Base-by-base conservation (phyloP, 2,329 filamentous ascomycete species). In the Podosphaera fusca region DNA sequence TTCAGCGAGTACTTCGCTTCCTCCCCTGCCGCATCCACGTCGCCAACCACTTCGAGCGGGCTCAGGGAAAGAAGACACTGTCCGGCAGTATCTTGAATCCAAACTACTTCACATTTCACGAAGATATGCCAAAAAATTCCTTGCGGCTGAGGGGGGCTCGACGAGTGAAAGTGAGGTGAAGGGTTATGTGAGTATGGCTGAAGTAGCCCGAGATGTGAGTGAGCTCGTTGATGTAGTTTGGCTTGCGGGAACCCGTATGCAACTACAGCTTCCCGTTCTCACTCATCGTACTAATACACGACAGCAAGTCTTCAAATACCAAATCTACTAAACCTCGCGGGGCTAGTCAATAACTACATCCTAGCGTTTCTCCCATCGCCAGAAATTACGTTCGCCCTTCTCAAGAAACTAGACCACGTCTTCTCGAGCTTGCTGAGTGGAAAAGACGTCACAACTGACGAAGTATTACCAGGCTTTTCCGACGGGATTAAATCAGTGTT, bases 171-270 rank as follows among this genome's bases (percentile, higher is more conserved):
- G 61, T 14, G 60, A 74, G 72, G 55, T 82, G 89, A 60, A 76
- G 72, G 61, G 87, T 90, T 66, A 71, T 94, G 1, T 83, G 87
- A 61, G 74, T 50, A 64, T 66, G 61, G 59, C 51, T 47, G 62
- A 67, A 64, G 77, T 87, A 3, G 86, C 80, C 56, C 77, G 73
- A 58, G 87, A 95, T 64, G 69, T 94, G 0, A 84, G 89, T 57
- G 74, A 75, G 4, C 67, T 95, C 10, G 71, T 94, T 14, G 84
- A 94, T 67, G 77, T 94, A 6, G 70, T 95, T 4, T 96, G 90
- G 90, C 77, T 87, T 30, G 87, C 82, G 35, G 87, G 85, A 8
- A 95, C 89, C 30, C 87, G 87, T 88, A 74, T 67, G 85, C 74
- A 35, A 36, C 12, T 31, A 7, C 9, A 47, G 35, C 47, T 7